phyloP scores from a whole-genome alignment of 768 basidiomycete genomes.

The Phanerochaete sordida region DNA sequence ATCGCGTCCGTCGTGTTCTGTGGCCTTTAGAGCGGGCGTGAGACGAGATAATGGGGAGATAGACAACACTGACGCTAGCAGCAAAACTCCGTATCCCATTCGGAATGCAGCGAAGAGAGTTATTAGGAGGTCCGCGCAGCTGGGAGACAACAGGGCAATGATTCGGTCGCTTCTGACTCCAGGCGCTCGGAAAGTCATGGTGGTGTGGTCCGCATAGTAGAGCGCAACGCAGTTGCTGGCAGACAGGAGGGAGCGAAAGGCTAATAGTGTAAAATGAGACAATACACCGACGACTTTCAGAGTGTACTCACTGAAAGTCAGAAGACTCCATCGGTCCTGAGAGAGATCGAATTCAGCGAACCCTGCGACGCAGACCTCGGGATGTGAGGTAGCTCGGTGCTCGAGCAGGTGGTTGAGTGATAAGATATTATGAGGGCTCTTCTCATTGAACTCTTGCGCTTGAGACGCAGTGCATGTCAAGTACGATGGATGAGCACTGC shows the following conservation, averaged over 20 bases:
- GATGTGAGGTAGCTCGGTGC: background rate
- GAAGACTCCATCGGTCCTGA: background rate
- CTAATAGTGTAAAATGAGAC: background rate
- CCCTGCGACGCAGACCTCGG: background rate
- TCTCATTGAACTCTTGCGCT: conserved; percentile 5
- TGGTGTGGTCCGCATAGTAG: background rate
- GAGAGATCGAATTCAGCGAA: conserved; percentile 1
- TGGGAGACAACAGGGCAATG: conserved; percentile 6
- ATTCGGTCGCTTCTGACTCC: background rate
- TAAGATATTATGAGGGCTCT: conserved; percentile 1
- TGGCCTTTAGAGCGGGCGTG: background rate
- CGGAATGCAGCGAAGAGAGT: conserved; percentile 7
- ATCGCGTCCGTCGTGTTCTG: conserved; percentile 11
- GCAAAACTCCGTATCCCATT: conserved; percentile 7
- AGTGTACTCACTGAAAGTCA: conserved; percentile 5
- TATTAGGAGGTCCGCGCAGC: conserved; percentile 9
- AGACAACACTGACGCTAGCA: conserved; percentile 4
- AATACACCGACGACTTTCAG: background rate
- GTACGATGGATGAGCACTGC: background rate
- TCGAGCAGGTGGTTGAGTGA: conserved; percentile 11
- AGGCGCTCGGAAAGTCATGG: background rate
- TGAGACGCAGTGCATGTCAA: conserved; percentile 12
- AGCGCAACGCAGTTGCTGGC: background rate
- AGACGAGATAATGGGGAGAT: background rate
- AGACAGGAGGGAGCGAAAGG: conserved; percentile 1